These are phyloP conservation scores for Penicillium sp. DNA, from an alignment of 2,329 filamentous ascomycete genomes.

Conservation along the genomic window DNA sequence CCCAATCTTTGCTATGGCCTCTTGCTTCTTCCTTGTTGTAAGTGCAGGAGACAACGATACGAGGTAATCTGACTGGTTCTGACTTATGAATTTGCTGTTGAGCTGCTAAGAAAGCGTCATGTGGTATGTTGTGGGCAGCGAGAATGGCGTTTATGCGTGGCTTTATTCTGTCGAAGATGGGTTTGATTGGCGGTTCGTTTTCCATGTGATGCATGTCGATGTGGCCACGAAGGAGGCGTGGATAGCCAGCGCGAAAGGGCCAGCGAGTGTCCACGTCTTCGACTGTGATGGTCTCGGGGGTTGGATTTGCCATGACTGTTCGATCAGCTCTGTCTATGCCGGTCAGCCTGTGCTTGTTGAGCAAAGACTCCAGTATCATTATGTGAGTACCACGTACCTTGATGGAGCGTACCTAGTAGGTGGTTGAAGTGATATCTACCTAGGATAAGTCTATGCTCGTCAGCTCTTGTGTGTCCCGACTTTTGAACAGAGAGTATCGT, in stretches of 20 bases:
- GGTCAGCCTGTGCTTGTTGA: too few relatives aligned
- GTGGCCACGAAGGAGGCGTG: neutral
- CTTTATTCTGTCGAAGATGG: neutral
- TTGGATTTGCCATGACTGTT: too few relatives aligned
- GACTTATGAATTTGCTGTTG: neutral
- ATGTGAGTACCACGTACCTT: too few relatives aligned
- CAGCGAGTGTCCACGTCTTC: slow-evolving; percentile 8
- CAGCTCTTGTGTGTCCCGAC: too few relatives aligned
- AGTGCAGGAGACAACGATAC: neutral
- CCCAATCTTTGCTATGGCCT: neutral
- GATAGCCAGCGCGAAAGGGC: slow-evolving; percentile 10
- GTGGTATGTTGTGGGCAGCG: neutral
- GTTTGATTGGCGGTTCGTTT: neutral
- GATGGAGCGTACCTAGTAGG: too few relatives aligned
- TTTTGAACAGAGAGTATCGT: too few relatives aligned
- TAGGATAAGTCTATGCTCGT: too few relatives aligned
- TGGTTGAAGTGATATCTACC: too few relatives aligned
- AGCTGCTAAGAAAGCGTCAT: too few relatives aligned
- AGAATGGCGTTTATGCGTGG: neutral
- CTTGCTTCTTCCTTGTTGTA: slow-evolving; percentile 2
- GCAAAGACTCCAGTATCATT: too few relatives aligned
- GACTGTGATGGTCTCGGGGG: neutral
- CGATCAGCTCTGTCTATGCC: too few relatives aligned
- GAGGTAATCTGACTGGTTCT: neutral
- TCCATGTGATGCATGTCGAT: neutral